A percentile compares a stretch with the other conserved stretches of the same genome.
Evolutionary conservation across 2,329 filamentous ascomycete species (phyloP).

Genomic region (Pseudogymnoascus sp.): DNA sequence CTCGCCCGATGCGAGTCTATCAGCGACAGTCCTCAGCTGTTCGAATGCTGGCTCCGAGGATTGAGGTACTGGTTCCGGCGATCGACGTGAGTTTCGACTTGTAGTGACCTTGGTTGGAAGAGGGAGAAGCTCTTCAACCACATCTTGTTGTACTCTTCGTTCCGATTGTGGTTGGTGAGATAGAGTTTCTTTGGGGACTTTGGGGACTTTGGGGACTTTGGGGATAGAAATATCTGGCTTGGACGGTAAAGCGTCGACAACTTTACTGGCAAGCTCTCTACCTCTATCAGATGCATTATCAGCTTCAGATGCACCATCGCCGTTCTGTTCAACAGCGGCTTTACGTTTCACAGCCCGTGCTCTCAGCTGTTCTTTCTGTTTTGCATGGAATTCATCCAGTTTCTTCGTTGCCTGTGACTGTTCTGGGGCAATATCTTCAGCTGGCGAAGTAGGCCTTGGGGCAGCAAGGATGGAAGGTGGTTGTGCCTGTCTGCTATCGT

Average conservation of each 20-base stretch:
- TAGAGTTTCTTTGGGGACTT: background rate
- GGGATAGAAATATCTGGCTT: background rate
- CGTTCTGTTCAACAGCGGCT: background rate
- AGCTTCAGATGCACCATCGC: background rate
- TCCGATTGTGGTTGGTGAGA: background rate
- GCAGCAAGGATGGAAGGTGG: background rate
- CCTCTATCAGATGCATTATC: too few relatives aligned
- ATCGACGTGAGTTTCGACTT: background rate
- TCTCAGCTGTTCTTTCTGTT: background rate
- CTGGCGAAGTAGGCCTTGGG: background rate
- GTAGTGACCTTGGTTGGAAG: background rate
- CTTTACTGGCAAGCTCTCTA: background rate
- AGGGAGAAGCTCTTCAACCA: background rate
- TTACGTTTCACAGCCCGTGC: background rate
- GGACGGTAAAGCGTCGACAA: background rate
- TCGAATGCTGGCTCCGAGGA: background rate
- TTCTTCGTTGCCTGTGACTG: slow-evolving; percentile 9
- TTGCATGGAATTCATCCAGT: background rate
- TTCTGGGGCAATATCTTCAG: background rate
- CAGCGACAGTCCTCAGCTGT: background rate
- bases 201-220: background rate
- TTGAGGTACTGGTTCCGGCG: background rate
- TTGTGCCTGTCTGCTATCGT: background rate
- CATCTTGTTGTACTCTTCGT: background rate
- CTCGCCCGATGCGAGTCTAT: background rate